Percentiles rank a stretch among this genome's conserved stretches.
phyloP scores from a whole-genome alignment of 306 rosid genomes.

The Pueraria montana region DNA sequence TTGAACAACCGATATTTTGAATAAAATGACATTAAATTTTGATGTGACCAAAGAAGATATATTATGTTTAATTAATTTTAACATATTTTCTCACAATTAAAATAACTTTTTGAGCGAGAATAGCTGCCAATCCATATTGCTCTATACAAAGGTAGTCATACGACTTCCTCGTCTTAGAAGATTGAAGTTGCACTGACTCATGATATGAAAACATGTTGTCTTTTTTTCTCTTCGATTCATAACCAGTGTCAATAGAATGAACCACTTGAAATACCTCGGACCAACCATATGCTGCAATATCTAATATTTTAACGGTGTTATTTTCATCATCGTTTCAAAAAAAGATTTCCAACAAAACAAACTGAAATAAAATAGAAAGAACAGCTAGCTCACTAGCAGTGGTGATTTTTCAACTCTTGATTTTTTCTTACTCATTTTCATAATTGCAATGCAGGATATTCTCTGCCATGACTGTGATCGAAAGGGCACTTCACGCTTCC shows the following conservation, averaged over 20 bases:
- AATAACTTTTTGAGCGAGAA: neutral
- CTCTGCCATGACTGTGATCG: constrained; percentile 92
- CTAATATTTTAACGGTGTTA: neutral
- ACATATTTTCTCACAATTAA: neutral
- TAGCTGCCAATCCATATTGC: too few relatives aligned
- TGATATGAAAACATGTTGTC: neutral
- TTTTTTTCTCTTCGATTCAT: constrained; percentile 5
- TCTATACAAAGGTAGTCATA: too few relatives aligned
- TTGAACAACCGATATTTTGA: neutral
- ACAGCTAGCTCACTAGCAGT: neutral
- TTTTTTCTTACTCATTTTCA: constrained; percentile 5
- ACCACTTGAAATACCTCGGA: neutral
- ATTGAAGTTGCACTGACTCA: neutral
- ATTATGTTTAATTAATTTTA: neutral
- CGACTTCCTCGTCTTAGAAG: neutral
- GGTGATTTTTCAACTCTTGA: constrained; percentile 4
- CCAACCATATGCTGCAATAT: constrained; percentile 21
- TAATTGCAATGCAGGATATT: constrained; percentile 77
- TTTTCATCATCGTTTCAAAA: neutral
- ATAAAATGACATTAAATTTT: constrained; percentile 4
- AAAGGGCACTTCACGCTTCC: constrained; percentile 85
- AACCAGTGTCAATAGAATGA: constrained; percentile 19
- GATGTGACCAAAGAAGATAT: constrained; percentile 4
- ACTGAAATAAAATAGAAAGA: neutral
- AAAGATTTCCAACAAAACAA: constrained; percentile 21